phyloP scores from a whole-genome alignment of 1,284 basidiomycete species.

The Cryptococcus maquisensis region DNA sequence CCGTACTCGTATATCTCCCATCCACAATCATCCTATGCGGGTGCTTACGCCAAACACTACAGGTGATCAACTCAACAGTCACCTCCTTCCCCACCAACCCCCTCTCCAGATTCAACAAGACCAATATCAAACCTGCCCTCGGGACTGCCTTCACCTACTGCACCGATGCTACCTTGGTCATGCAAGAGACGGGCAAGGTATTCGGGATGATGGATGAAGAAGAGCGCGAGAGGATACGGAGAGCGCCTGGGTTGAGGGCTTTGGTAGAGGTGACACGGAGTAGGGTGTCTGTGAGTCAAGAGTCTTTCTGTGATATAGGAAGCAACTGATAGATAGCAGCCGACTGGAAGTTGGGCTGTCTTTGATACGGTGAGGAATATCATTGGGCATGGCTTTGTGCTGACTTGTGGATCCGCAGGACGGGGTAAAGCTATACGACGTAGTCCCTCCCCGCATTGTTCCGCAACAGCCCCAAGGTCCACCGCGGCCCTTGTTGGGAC shows the following conservation, averaged over 20 bases:
- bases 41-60: neutral
- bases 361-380: slow-evolving; percentile 43
- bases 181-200: slow-evolving; percentile 42
- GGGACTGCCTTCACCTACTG: slow-evolving; percentile 38
- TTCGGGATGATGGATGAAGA: slow-evolving; percentile 42
- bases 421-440: slow-evolving; percentile 32
- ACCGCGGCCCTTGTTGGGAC: slow-evolving; percentile 26
- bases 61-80: slow-evolving; percentile 38
- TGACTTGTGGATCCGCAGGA: slow-evolving; percentile 22
- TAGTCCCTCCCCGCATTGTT: slow-evolving; percentile 29
- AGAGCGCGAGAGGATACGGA: slow-evolving; percentile 33
- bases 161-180: slow-evolving; percentile 37
- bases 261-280: slow-evolving; percentile 46
- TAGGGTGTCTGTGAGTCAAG: slow-evolving; percentile 31
- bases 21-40: neutral
- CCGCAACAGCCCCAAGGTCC: slow-evolving; percentile 27
- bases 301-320: neutral
- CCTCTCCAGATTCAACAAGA: slow-evolving; percentile 38
- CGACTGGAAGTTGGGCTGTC: slow-evolving; percentile 38
- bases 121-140: slow-evolving; percentile 40
- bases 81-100: slow-evolving; percentile 34
- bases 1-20: slow-evolving; percentile 28
- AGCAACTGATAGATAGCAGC: slow-evolving; percentile 14
- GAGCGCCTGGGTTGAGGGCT: slow-evolving; percentile 29
- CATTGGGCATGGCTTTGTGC: neutral